Evolutionary conservation across 495 filamentous ascomycete genomes (phyloP).

Genomic region (Umbilicaria muhlenbergii): DNA sequence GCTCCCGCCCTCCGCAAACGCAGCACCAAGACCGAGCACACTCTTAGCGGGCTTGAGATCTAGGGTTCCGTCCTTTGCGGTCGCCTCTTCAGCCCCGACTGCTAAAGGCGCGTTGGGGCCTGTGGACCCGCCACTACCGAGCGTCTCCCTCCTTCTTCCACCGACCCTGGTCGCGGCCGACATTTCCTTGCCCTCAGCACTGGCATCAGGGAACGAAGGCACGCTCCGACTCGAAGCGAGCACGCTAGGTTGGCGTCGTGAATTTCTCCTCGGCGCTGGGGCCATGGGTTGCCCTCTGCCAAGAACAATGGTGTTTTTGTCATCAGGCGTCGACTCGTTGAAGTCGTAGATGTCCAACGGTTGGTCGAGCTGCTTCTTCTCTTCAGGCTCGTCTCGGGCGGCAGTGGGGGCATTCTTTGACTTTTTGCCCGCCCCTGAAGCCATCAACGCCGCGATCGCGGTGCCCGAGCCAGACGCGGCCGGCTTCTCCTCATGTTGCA

Average conservation of each 20-base stretch:
- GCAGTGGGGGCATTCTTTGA: background rate
- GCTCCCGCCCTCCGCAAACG: background rate
- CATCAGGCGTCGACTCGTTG: background rate
- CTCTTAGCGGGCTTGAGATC: slow-evolving; percentile 7
- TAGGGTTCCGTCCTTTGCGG: slow-evolving; percentile 7
- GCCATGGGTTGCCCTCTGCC: slow-evolving; percentile 1
- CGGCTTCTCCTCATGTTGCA: background rate
- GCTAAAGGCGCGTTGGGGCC: background rate
- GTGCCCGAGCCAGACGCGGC: slow-evolving; percentile 3
- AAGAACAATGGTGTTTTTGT: background rate
- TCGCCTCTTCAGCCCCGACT: slow-evolving; percentile 10
- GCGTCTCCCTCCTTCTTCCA: slow-evolving; percentile 1
- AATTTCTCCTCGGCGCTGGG: slow-evolving; percentile 1
- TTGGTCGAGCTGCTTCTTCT: background rate
- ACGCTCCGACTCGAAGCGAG: background rate
- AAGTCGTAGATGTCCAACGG: slow-evolving; percentile 9
- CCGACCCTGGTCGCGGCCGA: background rate
- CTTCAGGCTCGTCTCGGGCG: background rate
- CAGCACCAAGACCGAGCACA: slow-evolving; percentile 1
- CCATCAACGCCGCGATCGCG: slow-evolving; percentile 9
- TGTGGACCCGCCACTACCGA: slow-evolving; percentile 3
- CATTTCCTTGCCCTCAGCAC: slow-evolving; percentile 1
- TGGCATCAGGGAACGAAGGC: slow-evolving; percentile 1
- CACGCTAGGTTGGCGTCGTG: slow-evolving; percentile 12
- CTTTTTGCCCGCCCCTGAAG: slow-evolving; percentile 1